Conservation (phyloP, 345 rosid genomes). For the Noccaea bulbosa region DNA sequence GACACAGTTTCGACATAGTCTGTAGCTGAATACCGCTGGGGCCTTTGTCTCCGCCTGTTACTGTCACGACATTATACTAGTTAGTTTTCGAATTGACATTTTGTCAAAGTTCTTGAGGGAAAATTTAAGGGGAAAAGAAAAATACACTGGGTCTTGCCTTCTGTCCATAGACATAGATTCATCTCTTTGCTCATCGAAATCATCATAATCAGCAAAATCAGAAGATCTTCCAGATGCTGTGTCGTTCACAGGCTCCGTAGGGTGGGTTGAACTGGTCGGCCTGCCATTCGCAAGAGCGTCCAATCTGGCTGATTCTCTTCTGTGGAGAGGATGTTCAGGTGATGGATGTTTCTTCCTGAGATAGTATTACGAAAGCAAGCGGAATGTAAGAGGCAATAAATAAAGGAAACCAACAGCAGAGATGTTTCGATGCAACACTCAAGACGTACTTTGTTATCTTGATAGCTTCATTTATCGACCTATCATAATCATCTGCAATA, state of each 20-base stretch:
- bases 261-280: conserved; percentile 56
- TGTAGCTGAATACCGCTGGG: conserved; percentile 80
- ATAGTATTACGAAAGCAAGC: conserved; percentile 24
- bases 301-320: conserved; percentile 69
- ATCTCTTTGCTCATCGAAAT: conserved; percentile 63
- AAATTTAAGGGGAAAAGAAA: conserved; percentile 14
- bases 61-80: conserved; percentile 42
- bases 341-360: conserved; percentile 83
- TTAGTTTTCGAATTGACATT: conserved; percentile 4
- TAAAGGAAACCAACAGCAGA: conserved; percentile 23
- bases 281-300: conserved; percentile 80
- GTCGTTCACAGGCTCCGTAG: conserved; percentile 54
- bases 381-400: conserved; percentile 21
- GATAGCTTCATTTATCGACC: conserved; percentile 97
- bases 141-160: conserved; percentile 53
- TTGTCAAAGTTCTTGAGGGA: not conserved
- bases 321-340: conserved; percentile 65
- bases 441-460: conserved; percentile 78
- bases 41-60: conserved; percentile 83
- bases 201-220: conserved; percentile 77
- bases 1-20: conserved; percentile 90
- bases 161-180: conserved; percentile 66
- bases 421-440: conserved; percentile 15
- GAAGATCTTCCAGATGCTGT: conserved; percentile 60
- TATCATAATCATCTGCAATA: conserved; percentile 97